Conservation (phyloP, 2,329 filamentous ascomycete species). For the Diplodia corticola region DNA sequence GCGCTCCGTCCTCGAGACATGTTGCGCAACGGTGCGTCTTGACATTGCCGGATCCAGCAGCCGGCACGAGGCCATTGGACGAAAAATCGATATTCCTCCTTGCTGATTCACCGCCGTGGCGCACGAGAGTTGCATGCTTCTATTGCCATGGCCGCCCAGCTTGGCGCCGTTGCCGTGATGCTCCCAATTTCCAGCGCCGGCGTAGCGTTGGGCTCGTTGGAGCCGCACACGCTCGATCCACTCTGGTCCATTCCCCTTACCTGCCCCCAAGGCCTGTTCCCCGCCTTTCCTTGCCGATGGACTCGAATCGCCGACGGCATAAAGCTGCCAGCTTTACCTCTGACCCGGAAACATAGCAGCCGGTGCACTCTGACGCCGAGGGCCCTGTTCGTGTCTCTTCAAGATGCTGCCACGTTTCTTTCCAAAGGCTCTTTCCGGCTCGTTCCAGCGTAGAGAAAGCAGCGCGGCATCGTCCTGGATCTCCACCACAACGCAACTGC, state of each 20-base stretch:
- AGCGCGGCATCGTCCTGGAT: neutral
- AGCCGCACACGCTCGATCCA: slow-evolving; percentile 4
- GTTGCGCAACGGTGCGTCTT: neutral
- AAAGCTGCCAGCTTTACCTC: neutral
- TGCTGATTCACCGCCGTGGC: neutral
- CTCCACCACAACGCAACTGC: neutral
- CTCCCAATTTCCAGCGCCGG: neutral
- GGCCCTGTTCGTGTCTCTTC: neutral
- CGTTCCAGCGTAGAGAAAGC: neutral
- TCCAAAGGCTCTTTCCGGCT: neutral
- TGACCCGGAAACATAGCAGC: neutral
- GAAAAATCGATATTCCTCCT: neutral
- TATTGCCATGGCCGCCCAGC: neutral
- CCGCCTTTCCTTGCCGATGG: slow-evolving; percentile 1
- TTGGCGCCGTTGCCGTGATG: neutral
- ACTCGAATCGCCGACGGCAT: neutral
- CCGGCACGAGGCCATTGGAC: neutral
- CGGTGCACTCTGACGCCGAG: neutral
- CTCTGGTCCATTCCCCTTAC: neutral
- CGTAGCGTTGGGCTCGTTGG: neutral
- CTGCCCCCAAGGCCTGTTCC: neutral
- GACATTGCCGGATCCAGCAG: neutral
- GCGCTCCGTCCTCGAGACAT: neutral
- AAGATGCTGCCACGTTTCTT: neutral
- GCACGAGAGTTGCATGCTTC: too few species aligned